Conservation (phyloP, 257 asterid genomes). For the Ophiorrhiza pumila region DNA sequence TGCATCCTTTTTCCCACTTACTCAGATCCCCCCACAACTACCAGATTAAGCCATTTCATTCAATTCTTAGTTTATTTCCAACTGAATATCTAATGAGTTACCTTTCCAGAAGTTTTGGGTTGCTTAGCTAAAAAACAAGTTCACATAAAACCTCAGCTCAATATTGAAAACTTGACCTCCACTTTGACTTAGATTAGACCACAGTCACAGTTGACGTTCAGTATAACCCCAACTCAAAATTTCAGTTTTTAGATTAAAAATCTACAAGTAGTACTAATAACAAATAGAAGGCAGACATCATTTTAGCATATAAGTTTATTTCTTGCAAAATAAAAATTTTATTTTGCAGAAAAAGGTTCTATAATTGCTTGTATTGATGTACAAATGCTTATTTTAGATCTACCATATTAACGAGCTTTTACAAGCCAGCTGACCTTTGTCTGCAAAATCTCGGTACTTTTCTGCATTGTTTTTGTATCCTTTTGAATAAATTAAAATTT, state of each 20-base stretch:
- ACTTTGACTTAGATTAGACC: background rate
- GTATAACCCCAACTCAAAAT: background rate
- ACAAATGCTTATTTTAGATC: background rate
- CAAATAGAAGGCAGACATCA: background rate
- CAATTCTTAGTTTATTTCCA: background rate
- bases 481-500: background rate
- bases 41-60: background rate
- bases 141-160: background rate
- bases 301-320: background rate
- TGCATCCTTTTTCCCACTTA: background rate
- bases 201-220: background rate
- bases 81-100: background rate
- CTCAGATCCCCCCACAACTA: background rate
- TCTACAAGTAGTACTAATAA: background rate
- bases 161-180: background rate
- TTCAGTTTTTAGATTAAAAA: background rate
- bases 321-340: background rate
- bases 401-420: background rate
- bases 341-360: background rate
- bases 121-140: background rate
- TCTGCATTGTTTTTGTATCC: background rate
- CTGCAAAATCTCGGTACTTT: background rate
- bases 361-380: background rate
- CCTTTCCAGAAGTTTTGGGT: background rate
- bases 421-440: background rate